Evolutionary conservation across 371 early-diverging fungal species (phyloP), one percentile per base, ranked within the genome.

Genomic region (Thermomucor indicae-seudaticae): DNA sequence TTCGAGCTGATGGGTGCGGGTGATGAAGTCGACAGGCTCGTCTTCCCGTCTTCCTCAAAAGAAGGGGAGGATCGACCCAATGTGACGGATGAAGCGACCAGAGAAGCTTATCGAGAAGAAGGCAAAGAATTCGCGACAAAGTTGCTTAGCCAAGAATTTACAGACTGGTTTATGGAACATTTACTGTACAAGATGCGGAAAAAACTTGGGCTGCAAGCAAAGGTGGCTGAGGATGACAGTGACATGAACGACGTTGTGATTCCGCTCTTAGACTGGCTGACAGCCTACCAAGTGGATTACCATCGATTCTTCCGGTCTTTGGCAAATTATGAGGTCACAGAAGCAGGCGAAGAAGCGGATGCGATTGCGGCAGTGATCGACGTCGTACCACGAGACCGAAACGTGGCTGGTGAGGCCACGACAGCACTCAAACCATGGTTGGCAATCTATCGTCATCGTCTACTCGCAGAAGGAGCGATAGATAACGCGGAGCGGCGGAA

Each of bases 231-330:
- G 22, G 19, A 32, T 14, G 48, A 60, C 0, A 60, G 46, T 6
- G 91, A 90, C 48, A 60, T 85, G 51, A 69, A 75, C 1, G 49
- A 47, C 25, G 47, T 91, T 0, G 65, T 91, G 20, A 68, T 79
- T 20, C 92, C 91, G 4, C 66, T 89, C 4, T 62, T 92, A n/a
- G 73, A 78, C 19, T 71, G 91, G 64, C 55, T 91, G 57, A 67
- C 73, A 3, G 65, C 71, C 6, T 75, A 78, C 12, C 48, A 61
- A 12, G 70, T 82, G 0, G 92, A 93, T 60, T 88, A 89, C 53
- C 81, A 85, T n/a, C 60, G 67, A 34, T 88, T 92, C 53, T 85
- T 90, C 65, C 72, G 92, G 3, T 55, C 75, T 0, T 65, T 93
- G 3, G 73, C 72, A 30, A 49, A 67, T 14, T 67, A 65, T 39